Evolutionary conservation across 805 yeast genomes (phyloP), one percentile per base, ranked within the genome.

Genomic region (Saccharomyces eubayanus): DNA sequence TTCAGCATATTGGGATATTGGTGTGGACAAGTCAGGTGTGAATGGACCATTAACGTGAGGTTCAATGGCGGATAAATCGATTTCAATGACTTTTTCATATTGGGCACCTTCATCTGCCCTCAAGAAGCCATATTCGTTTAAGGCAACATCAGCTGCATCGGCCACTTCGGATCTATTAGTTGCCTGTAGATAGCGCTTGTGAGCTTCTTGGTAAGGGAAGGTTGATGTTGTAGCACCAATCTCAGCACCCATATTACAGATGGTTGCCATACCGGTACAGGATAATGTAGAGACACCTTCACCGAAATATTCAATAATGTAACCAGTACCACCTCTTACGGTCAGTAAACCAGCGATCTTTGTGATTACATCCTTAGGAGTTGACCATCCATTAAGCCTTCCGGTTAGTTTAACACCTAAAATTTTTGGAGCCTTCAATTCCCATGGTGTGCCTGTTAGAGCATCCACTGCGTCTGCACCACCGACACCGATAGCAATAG

Each of bases 401-500:
- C 98, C 98, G 57, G 96, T 88, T 68, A 91, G 82, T 76, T 91
- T 89, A 68, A 91, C 96, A 78, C 98, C 98, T 65, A 92, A 74
- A 66, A 90, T 81, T 78, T 88, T 89, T 68, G 98, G 98, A 56
- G 97, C 97, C 80, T 91, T 91, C 70, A 91, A 83, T 77, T 91
- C 98, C 98, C 98, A 91, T 54, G 98, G 86, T 62, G 89, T 80
- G 68, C 87, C 86, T 57, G 97, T 88, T 84, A 91, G 82, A 57
- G 89, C 97, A 72, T 91, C 98, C 63, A 91, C 98, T 59, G 97
- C 97, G 74, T 91, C 98, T 62, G 98, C 98, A 81, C 98, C 98
- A 80, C 97, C 98, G 63, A 92, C 97, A 82, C 97, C 98, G 64
- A 91, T 91, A 62, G 97, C 97, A 68, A 91, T 82, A 77, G 89